These are phyloP conservation scores for Chrysosporium queenslandicum DNA, from an alignment of 2,329 filamentous ascomycete species.

Conservation along the genomic window DNA sequence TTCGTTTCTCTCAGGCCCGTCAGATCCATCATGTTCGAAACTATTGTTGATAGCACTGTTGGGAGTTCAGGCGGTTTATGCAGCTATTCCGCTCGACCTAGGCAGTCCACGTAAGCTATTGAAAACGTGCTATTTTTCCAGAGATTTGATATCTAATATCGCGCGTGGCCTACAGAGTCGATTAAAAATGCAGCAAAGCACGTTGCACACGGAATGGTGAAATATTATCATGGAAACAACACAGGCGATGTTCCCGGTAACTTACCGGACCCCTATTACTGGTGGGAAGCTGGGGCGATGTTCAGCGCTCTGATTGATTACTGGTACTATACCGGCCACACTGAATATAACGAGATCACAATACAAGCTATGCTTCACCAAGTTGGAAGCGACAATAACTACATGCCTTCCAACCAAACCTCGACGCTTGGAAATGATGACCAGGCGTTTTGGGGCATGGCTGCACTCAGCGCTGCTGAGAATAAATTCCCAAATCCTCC, in stretches of 20 bases:
- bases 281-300: conserved; percentile 33
- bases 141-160: neutral
- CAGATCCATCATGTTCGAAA: neutral
- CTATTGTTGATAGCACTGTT: conserved; percentile 17
- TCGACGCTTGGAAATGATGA: conserved; percentile 45
- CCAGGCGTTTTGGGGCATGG: conserved; percentile 75
- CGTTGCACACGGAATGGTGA: conserved; percentile 27
- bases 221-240: conserved; percentile 29
- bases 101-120: conserved; percentile 21
- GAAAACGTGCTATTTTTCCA: no score
- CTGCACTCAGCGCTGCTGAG: conserved; percentile 69
- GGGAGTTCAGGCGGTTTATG: conserved; percentile 20
- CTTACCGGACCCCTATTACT: conserved; percentile 29
- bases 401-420: conserved; percentile 56
- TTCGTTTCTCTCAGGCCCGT: neutral
- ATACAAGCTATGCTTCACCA: conserved; percentile 63
- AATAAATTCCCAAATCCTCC: conserved; percentile 62
- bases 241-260: conserved; percentile 27
- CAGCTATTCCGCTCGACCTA: conserved; percentile 22
- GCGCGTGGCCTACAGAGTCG: conserved; percentile 23
- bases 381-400: conserved; percentile 61
- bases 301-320: conserved; percentile 58
- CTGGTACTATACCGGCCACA: conserved; percentile 68
- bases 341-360: conserved; percentile 58
- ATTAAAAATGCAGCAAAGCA: conserved; percentile 29